Evolutionary conservation across 2,329 filamentous ascomycete genomes (phyloP).

Genomic region (Curvularia sp.): DNA sequence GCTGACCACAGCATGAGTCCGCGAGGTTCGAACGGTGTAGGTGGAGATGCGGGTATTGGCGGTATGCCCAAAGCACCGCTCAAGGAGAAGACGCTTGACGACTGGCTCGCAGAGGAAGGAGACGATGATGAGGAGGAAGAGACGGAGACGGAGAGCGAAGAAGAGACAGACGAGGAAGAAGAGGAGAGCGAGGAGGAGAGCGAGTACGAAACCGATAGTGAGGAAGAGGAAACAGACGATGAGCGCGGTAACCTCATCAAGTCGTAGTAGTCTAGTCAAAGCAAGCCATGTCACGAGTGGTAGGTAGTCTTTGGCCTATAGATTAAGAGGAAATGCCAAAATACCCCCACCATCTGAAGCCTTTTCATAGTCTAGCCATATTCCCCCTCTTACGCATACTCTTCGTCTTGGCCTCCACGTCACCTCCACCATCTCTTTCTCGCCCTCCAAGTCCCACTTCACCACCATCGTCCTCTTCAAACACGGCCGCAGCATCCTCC

Average conservation of each 20-base stretch:
- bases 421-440: not conserved
- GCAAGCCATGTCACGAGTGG: not conserved
- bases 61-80: conserved; percentile 25
- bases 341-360: too few species aligned
- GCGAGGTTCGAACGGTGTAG: conserved; percentile 60
- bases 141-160: conserved; percentile 63
- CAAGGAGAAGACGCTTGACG: conserved; percentile 83
- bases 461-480: conserved; percentile 14
- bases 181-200: conserved; percentile 43
- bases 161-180: conserved; percentile 65
- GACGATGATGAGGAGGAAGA: conserved; percentile 52
- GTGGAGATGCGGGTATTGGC: conserved; percentile 19
- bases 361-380: conserved; percentile 41
- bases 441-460: not conserved
- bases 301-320: not conserved
- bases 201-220: conserved; percentile 6
- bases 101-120: conserved; percentile 77
- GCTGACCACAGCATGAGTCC: conserved; percentile 46
- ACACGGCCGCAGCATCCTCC: conserved; percentile 48
- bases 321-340: not conserved
- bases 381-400: conserved; percentile 43
- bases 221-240: conserved; percentile 12
- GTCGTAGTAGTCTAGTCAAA: not conserved
- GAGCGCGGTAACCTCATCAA: conserved; percentile 46
- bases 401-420: conserved; percentile 30